A percentile compares a stretch with the other conserved stretches of the same genome.
Conservation (phyloP, 352 stramenopile genomes). For the Globisporangium radiosum region DNA sequence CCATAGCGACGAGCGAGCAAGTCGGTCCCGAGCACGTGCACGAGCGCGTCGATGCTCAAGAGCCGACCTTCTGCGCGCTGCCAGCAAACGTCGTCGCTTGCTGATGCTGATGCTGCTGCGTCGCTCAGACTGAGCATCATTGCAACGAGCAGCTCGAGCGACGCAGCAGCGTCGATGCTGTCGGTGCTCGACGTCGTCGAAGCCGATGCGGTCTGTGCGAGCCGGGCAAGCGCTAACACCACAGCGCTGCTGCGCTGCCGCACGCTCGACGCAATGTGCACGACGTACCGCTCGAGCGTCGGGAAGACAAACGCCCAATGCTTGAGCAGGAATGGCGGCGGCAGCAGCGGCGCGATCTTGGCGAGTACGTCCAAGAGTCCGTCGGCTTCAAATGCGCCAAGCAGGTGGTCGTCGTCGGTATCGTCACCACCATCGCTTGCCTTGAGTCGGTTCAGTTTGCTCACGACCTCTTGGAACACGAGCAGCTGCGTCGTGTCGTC, state of each 20-base stretch:
- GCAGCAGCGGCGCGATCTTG: constrained; percentile 32
- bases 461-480: constrained; percentile 70
- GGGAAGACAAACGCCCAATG: constrained; percentile 71
- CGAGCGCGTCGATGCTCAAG: constrained; percentile 55
- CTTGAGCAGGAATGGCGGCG: constrained; percentile 44
- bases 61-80: constrained; percentile 62
- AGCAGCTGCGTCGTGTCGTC: constrained; percentile 42
- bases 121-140: constrained; percentile 42
- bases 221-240: constrained; percentile 33
- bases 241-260: constrained; percentile 48
- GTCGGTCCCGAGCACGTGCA: constrained; percentile 36
- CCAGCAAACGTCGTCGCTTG: constrained; percentile 29
- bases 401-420: constrained; percentile 15
- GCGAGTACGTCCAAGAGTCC: constrained; percentile 59
- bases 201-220: constrained; percentile 11
- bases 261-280: constrained; percentile 66
- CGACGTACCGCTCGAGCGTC: constrained; percentile 63
- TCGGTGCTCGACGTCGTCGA: not conserved
- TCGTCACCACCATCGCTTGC: constrained; percentile 5
- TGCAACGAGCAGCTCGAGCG: constrained; percentile 32
- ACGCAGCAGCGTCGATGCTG: not conserved
- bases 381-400: constrained; percentile 54
- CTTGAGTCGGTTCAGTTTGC: constrained; percentile 66
- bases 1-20: constrained; percentile 10
- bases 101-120: not conserved